Evolutionary conservation across 1,139 yeast genomes (phyloP), one percentile per base, ranked within the genome.

Genomic region (Geotrichum siamense): DNA sequence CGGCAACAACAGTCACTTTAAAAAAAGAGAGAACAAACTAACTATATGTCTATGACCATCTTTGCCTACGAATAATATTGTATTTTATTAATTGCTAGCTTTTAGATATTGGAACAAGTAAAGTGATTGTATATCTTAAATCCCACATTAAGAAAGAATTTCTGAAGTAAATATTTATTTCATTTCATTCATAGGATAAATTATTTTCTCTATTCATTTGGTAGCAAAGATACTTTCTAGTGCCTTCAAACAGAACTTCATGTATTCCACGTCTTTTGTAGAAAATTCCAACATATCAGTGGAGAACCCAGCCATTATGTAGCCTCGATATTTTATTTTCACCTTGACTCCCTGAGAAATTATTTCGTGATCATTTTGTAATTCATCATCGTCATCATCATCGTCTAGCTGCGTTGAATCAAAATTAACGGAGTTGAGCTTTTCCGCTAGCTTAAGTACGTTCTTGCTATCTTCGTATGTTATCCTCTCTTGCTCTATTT

Each of bases 271-370:
- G 43, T 69, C 69, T 2, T 66, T 69, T 1, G 68, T 67, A 10
- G 64, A 57, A 41, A 75, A 64, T 2, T 55, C 60, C 9, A 63
- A 61, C 21, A 60, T 57, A 0, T 48, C 45, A 31, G 65, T 62
- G 41, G 66, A 67, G 54, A 78, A 76, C 10, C 74, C 70, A 1
- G 74, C 78, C 52, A 80, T 65, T 33, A 79, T 56, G 51, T 68
- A 79, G 0, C 85, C 85, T 1, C 82, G 81, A 13, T 75, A 67
- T 49, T 75, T 67, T 47, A 72, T 63, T 50, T 67, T 72, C 12
- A 78, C 64, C 22, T 73, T 47, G 52, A 45, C 32, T 17, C 43
- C 48, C 16, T 32, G 41, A 17, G 15, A 31, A 9, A 33, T 33
- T 1, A 16, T 40, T 29, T 15, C 28, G 16, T 19, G 25, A 21